These are phyloP conservation scores for Fusarium coicis DNA, from an alignment of 2,329 filamentous ascomycete species.

Conservation along the genomic window DNA sequence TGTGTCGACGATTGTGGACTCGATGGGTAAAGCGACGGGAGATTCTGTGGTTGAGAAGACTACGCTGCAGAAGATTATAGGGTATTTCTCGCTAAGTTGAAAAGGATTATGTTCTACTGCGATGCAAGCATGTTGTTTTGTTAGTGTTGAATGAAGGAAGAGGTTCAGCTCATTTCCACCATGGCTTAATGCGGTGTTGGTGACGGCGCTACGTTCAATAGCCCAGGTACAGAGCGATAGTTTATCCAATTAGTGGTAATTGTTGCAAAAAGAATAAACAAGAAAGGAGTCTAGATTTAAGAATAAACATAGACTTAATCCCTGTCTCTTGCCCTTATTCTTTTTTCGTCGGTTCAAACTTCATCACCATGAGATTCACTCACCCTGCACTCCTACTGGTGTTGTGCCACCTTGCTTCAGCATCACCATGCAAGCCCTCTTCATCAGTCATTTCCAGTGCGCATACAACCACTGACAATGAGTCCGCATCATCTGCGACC, in stretches of 20 bases:
- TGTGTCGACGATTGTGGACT: conserved; percentile 19
- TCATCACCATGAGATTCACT: not conserved
- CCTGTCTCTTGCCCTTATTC: fast-evolving
- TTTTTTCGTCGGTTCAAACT: not conserved
- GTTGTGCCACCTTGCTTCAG: not conserved
- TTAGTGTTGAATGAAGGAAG: not conserved
- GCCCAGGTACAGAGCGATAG: not conserved
- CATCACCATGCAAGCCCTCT: not conserved
- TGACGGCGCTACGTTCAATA: not conserved
- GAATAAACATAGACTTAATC: not conserved
- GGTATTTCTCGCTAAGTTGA: conserved; percentile 47
- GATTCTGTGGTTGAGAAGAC: not conserved
- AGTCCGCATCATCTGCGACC: not conserved
- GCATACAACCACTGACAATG: not conserved
- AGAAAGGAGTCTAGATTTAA: not conserved
- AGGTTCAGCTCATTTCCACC: not conserved
- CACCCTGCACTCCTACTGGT: not conserved
- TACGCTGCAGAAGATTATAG: conserved; percentile 21
- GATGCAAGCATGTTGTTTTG: not conserved
- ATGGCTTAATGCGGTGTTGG: fast-evolving
- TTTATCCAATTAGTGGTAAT: not conserved
- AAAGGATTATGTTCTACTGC: not conserved
- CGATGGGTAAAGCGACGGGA: not conserved
- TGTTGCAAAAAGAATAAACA: not conserved
- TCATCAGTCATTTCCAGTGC: not conserved